Percentiles rank a stretch among this genome's conserved stretches.
phyloP scores from a whole-genome alignment of 768 basidiomycete species.

The Podaxis pistillaris region DNA sequence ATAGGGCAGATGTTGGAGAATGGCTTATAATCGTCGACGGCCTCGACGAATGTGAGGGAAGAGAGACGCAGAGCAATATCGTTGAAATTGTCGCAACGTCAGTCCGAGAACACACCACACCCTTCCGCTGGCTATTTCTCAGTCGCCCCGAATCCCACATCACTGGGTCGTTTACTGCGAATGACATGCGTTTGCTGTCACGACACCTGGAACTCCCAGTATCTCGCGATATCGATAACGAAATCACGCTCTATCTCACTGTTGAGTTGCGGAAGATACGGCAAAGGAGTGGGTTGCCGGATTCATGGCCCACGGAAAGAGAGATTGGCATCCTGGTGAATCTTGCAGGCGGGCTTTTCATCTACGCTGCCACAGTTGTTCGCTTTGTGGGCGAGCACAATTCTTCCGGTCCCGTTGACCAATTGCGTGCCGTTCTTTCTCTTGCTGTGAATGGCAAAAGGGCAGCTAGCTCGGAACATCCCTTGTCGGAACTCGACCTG shows the following conservation, averaged over 20 bases:
- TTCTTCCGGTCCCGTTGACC: not conserved
- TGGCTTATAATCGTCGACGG: slow-evolving; percentile 6
- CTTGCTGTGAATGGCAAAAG: not conserved
- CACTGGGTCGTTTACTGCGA: not conserved
- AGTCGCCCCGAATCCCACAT: too few species aligned
- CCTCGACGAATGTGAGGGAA: slow-evolving; percentile 13
- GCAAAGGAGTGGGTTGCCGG: not conserved
- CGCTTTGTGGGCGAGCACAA: slow-evolving; percentile 4
- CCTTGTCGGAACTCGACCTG: not conserved
- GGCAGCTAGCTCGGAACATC: not conserved
- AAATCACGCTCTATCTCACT: slow-evolving; percentile 3
- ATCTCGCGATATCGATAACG: not conserved
- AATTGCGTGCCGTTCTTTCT: not conserved
- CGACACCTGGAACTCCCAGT: not conserved
- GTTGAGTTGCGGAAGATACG: not conserved
- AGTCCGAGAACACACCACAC: too few species aligned
- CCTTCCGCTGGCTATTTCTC: too few species aligned
- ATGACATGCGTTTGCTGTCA: not conserved
- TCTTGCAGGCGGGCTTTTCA: slow-evolving; percentile 4
- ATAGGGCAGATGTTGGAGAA: not conserved
- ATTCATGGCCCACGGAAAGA: slow-evolving; percentile 12
- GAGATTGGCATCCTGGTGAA: not conserved
- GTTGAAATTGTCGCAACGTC: too few species aligned
- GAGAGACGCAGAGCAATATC: too few species aligned
- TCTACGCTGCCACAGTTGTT: slow-evolving; percentile 7